Base-by-base conservation (phyloP, 768 basidiomycete species). In the Cubamyces sp. region DNA sequence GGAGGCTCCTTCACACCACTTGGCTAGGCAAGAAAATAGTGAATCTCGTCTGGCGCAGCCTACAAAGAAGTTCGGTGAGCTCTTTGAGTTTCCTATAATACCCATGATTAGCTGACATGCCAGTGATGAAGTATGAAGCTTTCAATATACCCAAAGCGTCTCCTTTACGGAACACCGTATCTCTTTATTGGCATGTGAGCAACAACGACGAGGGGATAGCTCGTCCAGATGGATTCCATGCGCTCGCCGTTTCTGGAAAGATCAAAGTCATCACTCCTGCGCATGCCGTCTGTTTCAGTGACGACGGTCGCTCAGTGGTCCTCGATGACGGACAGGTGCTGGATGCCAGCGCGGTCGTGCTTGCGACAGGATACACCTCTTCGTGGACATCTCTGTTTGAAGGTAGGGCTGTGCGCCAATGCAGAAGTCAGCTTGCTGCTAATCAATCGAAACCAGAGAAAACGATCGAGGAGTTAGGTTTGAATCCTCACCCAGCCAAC, bases 1-100 rank as follows among this genome's bases (percentile, higher is more conserved):
- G 79, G 62, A 82, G 82, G 3, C 87, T 88, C 69, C 73, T 88
- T 19, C 87, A 89, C 63, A 81, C 75, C 0, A 88, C 85, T 3
- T 79, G 78, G 68, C 41, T 88, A 0, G 87, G 87, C 0, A 77
- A 77, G 54, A 79, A 74, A 45, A 79, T 88, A 25, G 80, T 81
- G 1, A 76, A 74, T 30, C 73, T 68, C n/a, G 72, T 87, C 40
- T 87, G 86, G 82, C 84, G 64, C 49, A 77, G n/a, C 8, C 19
- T 54, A 2, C 18, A 42, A 42, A 34, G 58, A 16, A 51, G 62
- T 45, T 47, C 56, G 11, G 52, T 63, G 40, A 7, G 28, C 57
- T 48, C n/a, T 21, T 3, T 37, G 42, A 40, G 6, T 25, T 5
- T 3, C 1, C 19, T 39, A 0, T 25, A 40, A 41, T 28, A 11